A percentile compares a stretch with the other conserved stretches of the same genome.
phyloP scores from a whole-genome alignment of 2,329 filamentous ascomycete genomes.

The Madurella mycetomatis region DNA sequence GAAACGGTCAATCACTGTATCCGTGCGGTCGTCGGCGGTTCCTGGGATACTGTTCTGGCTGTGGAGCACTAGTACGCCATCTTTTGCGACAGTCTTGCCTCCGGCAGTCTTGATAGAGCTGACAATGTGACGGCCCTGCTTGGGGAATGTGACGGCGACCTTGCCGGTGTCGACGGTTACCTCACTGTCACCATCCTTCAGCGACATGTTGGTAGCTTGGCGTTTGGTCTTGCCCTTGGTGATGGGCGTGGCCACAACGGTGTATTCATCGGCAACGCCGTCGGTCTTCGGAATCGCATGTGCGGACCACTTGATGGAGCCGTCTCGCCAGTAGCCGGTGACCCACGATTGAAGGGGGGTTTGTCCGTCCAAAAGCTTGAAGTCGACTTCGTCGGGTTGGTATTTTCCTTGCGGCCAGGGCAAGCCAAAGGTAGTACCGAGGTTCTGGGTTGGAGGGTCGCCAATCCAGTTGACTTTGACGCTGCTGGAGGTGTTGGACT shows the following conservation, averaged over 20 bases:
- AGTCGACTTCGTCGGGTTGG: conserved; percentile 3
- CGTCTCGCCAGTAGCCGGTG: conserved; percentile 57
- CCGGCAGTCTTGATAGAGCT: conserved; percentile 36
- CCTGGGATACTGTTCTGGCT: conserved; percentile 45
- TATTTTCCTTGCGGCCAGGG: conserved; percentile 7
- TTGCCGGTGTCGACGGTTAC: conserved; percentile 44
- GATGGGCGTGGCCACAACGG: conserved; percentile 32
- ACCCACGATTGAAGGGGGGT: conserved; percentile 48
- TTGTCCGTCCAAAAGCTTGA: background rate
- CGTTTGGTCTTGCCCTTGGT: conserved; percentile 1
- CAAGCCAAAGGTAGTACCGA: conserved; percentile 7
- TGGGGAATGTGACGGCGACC: conserved; percentile 40
- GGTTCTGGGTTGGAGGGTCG: conserved; percentile 1
- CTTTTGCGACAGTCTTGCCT: conserved; percentile 41
- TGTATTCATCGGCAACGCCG: conserved; percentile 39
- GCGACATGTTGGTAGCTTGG: conserved; percentile 9
- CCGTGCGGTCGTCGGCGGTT: conserved; percentile 36
- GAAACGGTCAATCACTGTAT: conserved; percentile 37
- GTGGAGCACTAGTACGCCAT: conserved; percentile 49
- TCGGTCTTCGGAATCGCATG: conserved; percentile 49
- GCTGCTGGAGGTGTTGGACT: background rate
- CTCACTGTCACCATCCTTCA: conserved; percentile 30
- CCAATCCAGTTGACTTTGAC: conserved; percentile 5
- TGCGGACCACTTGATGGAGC: conserved; percentile 58
- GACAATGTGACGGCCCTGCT: conserved; percentile 37